Conservation (phyloP, 768 basidiomycete species). For the Podaxis pistillaris region DNA sequence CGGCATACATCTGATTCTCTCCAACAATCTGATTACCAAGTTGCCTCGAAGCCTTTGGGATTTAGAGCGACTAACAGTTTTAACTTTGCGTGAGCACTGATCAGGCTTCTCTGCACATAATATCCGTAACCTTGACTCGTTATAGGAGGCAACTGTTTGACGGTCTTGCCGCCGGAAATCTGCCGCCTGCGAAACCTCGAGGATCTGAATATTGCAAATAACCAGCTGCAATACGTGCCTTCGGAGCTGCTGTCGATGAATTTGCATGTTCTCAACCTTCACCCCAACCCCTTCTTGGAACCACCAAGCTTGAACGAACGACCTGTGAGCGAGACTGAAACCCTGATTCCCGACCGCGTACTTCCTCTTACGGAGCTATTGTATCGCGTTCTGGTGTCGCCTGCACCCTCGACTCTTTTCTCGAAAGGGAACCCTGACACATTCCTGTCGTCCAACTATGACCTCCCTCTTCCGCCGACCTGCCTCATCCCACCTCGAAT, state of each 20-base stretch:
- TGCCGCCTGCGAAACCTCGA: conserved; percentile 47
- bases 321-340: conserved; percentile 26
- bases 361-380: conserved; percentile 34
- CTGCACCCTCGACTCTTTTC: conserved; percentile 18
- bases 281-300: conserved; percentile 60
- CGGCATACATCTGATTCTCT: conserved; percentile 56
- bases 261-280: conserved; percentile 42
- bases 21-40: conserved; percentile 47
- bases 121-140: conserved; percentile 17
- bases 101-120: background rate
- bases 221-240: conserved; percentile 58
- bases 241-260: conserved; percentile 61
- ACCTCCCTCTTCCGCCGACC: conserved; percentile 31
- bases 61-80: conserved; percentile 55
- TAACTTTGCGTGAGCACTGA: conserved; percentile 57
- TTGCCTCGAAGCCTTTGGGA: conserved; percentile 60
- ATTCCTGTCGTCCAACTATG: conserved; percentile 24
- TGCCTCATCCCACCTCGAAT: conserved; percentile 28
- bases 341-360: conserved; percentile 19
- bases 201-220: conserved; percentile 61
- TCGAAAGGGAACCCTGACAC: conserved; percentile 15
- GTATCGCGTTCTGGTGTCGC: conserved; percentile 32
- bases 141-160: conserved; percentile 58
- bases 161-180: conserved; percentile 63
- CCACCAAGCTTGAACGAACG: conserved; percentile 17